Evolutionary conservation across 164 flowering plant species (phyloP).

Genomic region (Stephania japonica): DNA sequence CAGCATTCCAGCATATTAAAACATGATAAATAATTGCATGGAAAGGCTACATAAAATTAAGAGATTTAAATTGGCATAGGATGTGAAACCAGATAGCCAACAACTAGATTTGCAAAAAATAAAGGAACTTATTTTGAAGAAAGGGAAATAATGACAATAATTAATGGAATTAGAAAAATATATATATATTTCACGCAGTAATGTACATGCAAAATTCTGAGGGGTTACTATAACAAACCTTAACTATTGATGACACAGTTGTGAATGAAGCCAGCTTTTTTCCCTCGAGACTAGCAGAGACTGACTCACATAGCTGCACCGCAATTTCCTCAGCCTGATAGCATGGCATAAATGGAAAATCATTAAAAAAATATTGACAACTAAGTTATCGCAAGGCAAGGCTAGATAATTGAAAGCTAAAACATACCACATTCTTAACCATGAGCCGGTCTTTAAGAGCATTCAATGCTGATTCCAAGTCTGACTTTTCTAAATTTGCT

Average conservation of each 20-base stretch:
- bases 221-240: slow-evolving; percentile 34
- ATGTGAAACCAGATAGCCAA: neutral
- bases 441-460: slow-evolving; percentile 95
- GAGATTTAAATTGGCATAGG: neutral
- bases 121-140: no score
- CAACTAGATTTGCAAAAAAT: neutral
- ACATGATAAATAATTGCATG: neutral
- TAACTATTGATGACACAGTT: slow-evolving; percentile 84
- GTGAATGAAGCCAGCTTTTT: slow-evolving; percentile 85
- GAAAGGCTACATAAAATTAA: neutral
- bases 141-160: neutral
- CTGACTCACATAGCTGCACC: slow-evolving; percentile 96
- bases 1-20: neutral
- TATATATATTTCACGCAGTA: neutral
- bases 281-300: slow-evolving; percentile 88
- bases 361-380: slow-evolving; percentile 8
- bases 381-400: neutral
- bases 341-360: neutral
- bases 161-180: neutral
- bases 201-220: neutral
- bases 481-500: slow-evolving; percentile 79
- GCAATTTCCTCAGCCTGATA: slow-evolving; percentile 96
- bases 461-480: slow-evolving; percentile 89
- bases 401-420: neutral
- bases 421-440: slow-evolving; percentile 98